Percentiles rank a stretch among this genome's conserved stretches.
Conservation (phyloP, 192 early-diverging fungal genomes). For the Linnemannia schmuckeri region DNA sequence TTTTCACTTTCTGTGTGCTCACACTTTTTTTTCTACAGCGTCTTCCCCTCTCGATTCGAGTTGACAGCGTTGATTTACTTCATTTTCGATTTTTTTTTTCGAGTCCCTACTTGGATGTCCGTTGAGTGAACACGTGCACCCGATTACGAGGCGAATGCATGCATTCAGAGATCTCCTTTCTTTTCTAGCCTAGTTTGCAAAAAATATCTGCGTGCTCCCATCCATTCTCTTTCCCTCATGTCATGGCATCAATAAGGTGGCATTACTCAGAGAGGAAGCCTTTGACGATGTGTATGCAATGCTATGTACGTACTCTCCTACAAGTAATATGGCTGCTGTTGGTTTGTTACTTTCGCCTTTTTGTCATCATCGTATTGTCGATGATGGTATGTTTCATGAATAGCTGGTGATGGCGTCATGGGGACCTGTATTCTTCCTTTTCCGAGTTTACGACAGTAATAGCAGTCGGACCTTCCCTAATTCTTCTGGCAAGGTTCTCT, state of each 20-base stretch:
- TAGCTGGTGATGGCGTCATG: not conserved
- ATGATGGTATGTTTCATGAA: not conserved
- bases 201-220: too few species aligned
- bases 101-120: not conserved
- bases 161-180: not conserved
- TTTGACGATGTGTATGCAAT: not conserved
- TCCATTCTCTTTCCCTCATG: not conserved
- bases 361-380: not conserved
- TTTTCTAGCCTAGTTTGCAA: not conserved
- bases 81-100: not conserved
- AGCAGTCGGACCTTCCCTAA: not conserved
- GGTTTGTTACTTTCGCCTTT: not conserved
- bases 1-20: not conserved
- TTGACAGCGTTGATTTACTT: not conserved
- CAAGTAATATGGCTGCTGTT: not conserved
- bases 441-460: not conserved
- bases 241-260: not conserved
- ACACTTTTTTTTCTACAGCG: not conserved
- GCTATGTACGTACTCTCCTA: not conserved
- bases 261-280: too few species aligned
- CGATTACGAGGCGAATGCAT: not conserved
- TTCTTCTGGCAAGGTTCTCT: not conserved
- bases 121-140: not conserved
- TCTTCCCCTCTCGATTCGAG: not conserved
- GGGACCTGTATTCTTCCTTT: not conserved